Evolutionary conservation across 2,329 filamentous ascomycete species (phyloP), one percentile per base, ranked within the genome.

Genomic region (Aspergillus sp.): DNA sequence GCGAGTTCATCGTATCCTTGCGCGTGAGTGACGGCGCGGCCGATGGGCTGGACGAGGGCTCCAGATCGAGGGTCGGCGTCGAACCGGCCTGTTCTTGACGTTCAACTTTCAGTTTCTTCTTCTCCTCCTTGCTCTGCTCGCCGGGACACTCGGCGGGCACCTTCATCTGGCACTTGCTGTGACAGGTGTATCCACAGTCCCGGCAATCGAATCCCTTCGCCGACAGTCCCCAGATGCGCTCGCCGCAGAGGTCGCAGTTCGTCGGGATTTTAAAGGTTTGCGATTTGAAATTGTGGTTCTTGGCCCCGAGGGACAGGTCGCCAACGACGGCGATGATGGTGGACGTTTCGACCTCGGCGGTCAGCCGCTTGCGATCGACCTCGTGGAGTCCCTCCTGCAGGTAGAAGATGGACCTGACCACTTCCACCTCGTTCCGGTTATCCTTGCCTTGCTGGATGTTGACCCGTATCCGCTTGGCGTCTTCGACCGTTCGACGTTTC

Each of bases 261-360:
- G 95, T 99, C 0, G 96, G 96, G 61, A 99, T 96, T 76, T 98
- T 98, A 83, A 98, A 99, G 0, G 95, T 98, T 72, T 98, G 92
- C n/a, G 91, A 88, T 77, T 96, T 96, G 84, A 99, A 99, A 71
- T 96, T 95, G 80, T 99, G 95, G 71, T 93, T 96, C 74, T 92
- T 92, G 11, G 93, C 93, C 18, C 94, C 94, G 20, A 96, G 81
- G 2, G 93, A 96, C 56, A 99, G 85, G 73, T 99, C 95, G 39
- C 95, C 95, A 2, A 97, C 94, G 0, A 88, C 90, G 10, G 88
- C 82, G n/a, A 92, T 94, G 71, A 99, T 96, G 2, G 93, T 96
- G 1, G 90, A 89, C 9, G 93, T 93, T 77, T 99, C 95, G 16
- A 97, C 90, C 75, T 98, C 95, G 39, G 92, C 92, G 2, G 90